Evolutionary conservation across 768 basidiomycete species (phyloP).

Genomic region (Mycena kentingensis): DNA sequence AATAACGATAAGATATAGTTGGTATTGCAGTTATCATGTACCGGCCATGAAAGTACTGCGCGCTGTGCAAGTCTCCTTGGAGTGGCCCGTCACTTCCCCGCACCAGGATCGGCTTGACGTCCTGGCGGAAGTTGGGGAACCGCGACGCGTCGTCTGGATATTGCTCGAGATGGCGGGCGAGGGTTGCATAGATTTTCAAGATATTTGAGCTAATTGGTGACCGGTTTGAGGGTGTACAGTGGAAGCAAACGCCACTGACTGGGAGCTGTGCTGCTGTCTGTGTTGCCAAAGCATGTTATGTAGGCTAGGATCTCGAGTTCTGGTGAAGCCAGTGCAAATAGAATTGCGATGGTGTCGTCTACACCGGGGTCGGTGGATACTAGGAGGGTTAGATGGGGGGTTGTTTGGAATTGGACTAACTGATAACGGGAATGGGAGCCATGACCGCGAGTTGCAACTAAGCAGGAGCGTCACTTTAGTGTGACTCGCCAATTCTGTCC

Average conservation of each 20-base stretch:
- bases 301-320: constrained; percentile 81
- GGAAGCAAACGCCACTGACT: constrained; percentile 44
- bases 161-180: constrained; percentile 58
- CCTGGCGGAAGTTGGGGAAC: constrained; percentile 63
- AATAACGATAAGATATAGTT: neutral
- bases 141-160: constrained; percentile 54
- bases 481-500: constrained; percentile 15
- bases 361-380: constrained; percentile 89
- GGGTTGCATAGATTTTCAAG: constrained; percentile 70
- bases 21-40: constrained; percentile 22
- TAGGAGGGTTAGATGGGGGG: constrained; percentile 29
- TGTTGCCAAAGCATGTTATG: constrained; percentile 67
- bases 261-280: constrained; percentile 60
- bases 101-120: constrained; percentile 60
- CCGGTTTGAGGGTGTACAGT: neutral
- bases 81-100: constrained; percentile 68
- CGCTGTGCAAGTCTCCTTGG: constrained; percentile 69
- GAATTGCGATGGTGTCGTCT: constrained; percentile 77
- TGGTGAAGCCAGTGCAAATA: constrained; percentile 80
- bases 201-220: constrained; percentile 59
- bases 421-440: constrained; percentile 61
- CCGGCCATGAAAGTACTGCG: constrained; percentile 87
- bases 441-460: too few species aligned
- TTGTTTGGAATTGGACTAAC: constrained; percentile 40
- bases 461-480: too few species aligned